Percentiles rank a stretch among this genome's conserved stretches.
phyloP scores from a whole-genome alignment of 768 basidiomycete species.

The Austroboletus festivus region DNA sequence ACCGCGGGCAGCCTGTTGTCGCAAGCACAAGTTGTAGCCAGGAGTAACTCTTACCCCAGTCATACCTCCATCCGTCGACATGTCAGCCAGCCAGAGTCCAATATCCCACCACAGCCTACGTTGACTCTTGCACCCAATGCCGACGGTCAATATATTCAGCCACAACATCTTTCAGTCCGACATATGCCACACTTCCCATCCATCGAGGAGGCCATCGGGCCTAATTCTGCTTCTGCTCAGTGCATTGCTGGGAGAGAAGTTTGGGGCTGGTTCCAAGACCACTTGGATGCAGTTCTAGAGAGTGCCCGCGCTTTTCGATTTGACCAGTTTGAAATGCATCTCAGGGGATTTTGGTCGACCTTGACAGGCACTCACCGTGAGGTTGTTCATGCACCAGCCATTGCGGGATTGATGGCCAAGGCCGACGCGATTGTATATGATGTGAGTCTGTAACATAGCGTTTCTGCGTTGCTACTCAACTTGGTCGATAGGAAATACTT shows the following conservation, averaged over 20 bases:
- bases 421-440: constrained; percentile 90
- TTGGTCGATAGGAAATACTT: constrained; percentile 69
- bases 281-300: constrained; percentile 79
- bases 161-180: constrained; percentile 62
- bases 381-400: constrained; percentile 83
- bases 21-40: constrained; percentile 64
- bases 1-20: constrained; percentile 75
- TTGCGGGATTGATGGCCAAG: constrained; percentile 84
- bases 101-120: constrained; percentile 52
- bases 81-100: constrained; percentile 51
- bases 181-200: constrained; percentile 79
- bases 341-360: constrained; percentile 82
- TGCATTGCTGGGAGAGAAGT: constrained; percentile 80
- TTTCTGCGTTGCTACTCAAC: constrained; percentile 14
- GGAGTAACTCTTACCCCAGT: constrained; percentile 56
- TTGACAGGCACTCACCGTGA: constrained; percentile 76
- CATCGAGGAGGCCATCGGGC: constrained; percentile 80
- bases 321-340: constrained; percentile 86
- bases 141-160: constrained; percentile 43
- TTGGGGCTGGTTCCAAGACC: constrained; percentile 91
- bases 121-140: constrained; percentile 50
- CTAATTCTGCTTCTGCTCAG: constrained; percentile 71
- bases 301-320: constrained; percentile 75
- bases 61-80: constrained; percentile 80
- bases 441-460: constrained; percentile 49